Evolutionary conservation across 2,329 filamentous ascomycete genomes (phyloP).

Genomic region (Pyricularia grisea): DNA sequence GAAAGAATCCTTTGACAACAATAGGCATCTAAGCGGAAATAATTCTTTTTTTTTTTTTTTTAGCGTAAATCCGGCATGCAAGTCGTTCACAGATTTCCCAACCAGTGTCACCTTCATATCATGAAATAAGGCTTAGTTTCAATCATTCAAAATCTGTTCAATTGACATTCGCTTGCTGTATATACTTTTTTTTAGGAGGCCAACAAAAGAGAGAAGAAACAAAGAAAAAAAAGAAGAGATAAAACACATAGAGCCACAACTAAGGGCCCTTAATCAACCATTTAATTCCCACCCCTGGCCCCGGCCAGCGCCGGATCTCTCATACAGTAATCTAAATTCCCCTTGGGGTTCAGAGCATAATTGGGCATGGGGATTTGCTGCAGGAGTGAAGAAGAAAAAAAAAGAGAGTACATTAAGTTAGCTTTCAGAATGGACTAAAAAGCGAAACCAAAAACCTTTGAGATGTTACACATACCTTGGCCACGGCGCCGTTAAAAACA

Average conservation of each 20-base stretch:
- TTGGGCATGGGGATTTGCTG: slow-evolving; percentile 1
- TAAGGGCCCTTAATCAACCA: neutral
- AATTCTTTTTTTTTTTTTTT: too few species aligned
- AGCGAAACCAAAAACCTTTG: too few species aligned
- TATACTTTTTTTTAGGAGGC: neutral
- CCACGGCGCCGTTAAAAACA: slow-evolving; percentile 29
- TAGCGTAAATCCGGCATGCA: too few species aligned
- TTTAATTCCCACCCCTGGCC: neutral
- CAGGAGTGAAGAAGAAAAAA: too few species aligned
- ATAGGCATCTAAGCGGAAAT: too few species aligned
- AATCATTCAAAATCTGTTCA: too few species aligned
- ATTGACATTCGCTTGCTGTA: neutral
- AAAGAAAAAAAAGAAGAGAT: neutral
- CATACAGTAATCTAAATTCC: slow-evolving; percentile 10
- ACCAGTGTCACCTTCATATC: too few species aligned
- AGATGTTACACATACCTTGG: slow-evolving; percentile 3
- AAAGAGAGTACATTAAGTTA: neutral
- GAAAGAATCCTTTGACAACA: too few species aligned
- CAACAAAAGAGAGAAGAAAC: neutral
- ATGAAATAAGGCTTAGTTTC: too few species aligned
- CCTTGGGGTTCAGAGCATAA: slow-evolving; percentile 5
- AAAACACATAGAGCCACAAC: neutral
- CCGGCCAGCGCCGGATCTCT: slow-evolving; percentile 7
- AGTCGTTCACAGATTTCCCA: too few species aligned
- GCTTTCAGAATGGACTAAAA: neutral